Percentiles rank a stretch among this genome's conserved stretches.
phyloP scores from a whole-genome alignment of 371 early-diverging fungal species.

The Apophysomyces elegans region DNA sequence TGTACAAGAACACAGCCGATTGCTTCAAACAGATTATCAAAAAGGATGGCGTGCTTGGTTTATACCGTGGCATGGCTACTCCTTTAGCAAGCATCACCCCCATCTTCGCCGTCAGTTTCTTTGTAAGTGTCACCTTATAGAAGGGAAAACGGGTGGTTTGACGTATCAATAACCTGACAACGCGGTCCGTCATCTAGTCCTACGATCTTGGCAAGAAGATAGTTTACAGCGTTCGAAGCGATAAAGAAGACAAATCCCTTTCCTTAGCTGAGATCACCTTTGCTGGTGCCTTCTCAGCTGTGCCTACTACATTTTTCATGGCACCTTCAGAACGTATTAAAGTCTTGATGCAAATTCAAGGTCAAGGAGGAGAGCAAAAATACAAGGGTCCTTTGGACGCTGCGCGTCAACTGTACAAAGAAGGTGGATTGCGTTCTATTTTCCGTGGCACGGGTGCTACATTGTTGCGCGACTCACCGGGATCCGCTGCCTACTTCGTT shows the following conservation, averaged over 20 bases:
- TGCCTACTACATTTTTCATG: conserved; percentile 94
- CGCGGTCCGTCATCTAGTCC: conserved; percentile 41
- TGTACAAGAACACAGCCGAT: conserved; percentile 88
- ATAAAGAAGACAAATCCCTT: conserved; percentile 59
- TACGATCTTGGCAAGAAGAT: conserved; percentile 78
- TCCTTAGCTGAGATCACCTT: conserved; percentile 80
- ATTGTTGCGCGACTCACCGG: conserved; percentile 91
- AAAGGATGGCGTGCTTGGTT: conserved; percentile 87
- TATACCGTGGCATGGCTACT: conserved; percentile 95
- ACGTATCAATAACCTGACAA: no score
- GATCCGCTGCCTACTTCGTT: conserved; percentile 96
- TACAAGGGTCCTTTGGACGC: conserved; percentile 89
- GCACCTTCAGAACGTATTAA: conserved; percentile 96
- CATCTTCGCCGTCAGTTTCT: conserved; percentile 94
- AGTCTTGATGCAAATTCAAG: conserved; percentile 85
- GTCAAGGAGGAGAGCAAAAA: conserved; percentile 53
- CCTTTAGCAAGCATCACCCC: conserved; percentile 94
- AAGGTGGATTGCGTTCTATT: conserved; percentile 82
- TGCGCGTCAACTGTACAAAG: conserved; percentile 70
- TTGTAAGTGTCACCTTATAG: conserved; percentile 55
- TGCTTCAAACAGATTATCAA: conserved; percentile 89
- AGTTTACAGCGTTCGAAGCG: conserved; percentile 61
- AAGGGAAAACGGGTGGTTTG: neutral
- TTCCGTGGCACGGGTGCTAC: conserved; percentile 96
- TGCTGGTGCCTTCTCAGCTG: conserved; percentile 96